phyloP scores from a whole-genome alignment of 306 rosid species.

The Rubus idaeus region DNA sequence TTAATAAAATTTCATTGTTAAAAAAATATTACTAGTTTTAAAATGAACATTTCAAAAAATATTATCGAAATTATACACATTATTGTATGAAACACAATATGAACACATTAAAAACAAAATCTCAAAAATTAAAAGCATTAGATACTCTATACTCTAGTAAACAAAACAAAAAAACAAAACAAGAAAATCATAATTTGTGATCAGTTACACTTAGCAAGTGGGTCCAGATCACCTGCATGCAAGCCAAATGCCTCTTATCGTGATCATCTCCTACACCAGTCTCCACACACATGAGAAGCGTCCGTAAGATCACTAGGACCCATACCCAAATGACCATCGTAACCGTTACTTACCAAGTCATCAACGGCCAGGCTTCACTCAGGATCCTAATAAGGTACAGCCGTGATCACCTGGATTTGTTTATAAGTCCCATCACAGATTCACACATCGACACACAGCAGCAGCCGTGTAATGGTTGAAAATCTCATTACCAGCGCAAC shows the following conservation, averaged over 20 bases:
- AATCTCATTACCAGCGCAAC: slow-evolving; percentile 15
- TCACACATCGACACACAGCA: neutral
- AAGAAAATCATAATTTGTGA: neutral
- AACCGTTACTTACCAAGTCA: neutral
- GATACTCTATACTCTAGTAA: too few relatives aligned
- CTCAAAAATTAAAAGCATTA: neutral
- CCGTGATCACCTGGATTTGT: neutral
- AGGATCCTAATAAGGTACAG: neutral
- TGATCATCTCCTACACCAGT: neutral
- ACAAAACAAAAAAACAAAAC: neutral
- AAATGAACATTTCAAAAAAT: too few relatives aligned
- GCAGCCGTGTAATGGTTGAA: neutral
- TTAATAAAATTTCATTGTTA: too few relatives aligned
- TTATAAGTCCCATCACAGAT: slow-evolving; percentile 5
- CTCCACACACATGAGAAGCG: too few relatives aligned
- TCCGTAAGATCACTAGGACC: neutral
- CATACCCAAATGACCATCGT: neutral
- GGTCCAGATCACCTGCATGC: neutral
- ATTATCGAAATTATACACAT: too few relatives aligned
- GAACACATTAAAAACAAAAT: neutral
- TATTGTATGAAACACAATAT: too few relatives aligned
- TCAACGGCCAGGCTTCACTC: neutral
- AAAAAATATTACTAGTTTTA: too few relatives aligned
- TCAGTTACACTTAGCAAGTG: neutral
- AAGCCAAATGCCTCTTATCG: slow-evolving; percentile 4